Conservation (phyloP, 2,329 filamentous ascomycete species). For the Byssochlamys sp. region DNA sequence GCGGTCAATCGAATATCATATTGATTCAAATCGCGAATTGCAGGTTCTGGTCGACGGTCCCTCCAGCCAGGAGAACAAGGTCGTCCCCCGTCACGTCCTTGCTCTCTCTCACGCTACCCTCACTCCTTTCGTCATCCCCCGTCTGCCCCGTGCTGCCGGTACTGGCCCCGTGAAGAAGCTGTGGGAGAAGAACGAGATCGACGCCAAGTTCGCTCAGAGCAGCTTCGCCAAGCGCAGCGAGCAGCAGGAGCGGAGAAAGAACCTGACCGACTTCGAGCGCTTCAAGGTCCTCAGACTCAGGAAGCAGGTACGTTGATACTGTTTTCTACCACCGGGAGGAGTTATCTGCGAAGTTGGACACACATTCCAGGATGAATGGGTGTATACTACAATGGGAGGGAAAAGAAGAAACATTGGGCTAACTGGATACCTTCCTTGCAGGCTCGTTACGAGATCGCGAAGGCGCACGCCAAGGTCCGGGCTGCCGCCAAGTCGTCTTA, state of each 20-base stretch:
- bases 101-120: slow-evolving; percentile 75
- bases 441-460: slow-evolving; percentile 90
- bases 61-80: slow-evolving; percentile 66
- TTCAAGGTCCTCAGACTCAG: slow-evolving; percentile 99
- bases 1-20: slow-evolving; percentile 10
- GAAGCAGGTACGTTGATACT: slow-evolving; percentile 69
- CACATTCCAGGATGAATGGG: background rate
- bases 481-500: slow-evolving; percentile 57
- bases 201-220: slow-evolving; percentile 84
- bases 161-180: slow-evolving; percentile 71
- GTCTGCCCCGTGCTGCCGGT: slow-evolving; percentile 76
- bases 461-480: slow-evolving; percentile 88
- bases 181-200: slow-evolving; percentile 87
- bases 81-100: slow-evolving; percentile 77
- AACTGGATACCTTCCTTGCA: slow-evolving; percentile 23
- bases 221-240: slow-evolving; percentile 90
- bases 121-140: slow-evolving; percentile 77
- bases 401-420: slow-evolving; percentile 3
- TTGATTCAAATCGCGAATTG: slow-evolving; percentile 10
- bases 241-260: slow-evolving; percentile 75
- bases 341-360: background rate
- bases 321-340: background rate
- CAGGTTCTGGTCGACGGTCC: slow-evolving; percentile 95
- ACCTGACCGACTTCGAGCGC: slow-evolving; percentile 94
- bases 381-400: background rate